Conservation (phyloP, 495 filamentous ascomycete species). For the Apodospora peruviana region DNA sequence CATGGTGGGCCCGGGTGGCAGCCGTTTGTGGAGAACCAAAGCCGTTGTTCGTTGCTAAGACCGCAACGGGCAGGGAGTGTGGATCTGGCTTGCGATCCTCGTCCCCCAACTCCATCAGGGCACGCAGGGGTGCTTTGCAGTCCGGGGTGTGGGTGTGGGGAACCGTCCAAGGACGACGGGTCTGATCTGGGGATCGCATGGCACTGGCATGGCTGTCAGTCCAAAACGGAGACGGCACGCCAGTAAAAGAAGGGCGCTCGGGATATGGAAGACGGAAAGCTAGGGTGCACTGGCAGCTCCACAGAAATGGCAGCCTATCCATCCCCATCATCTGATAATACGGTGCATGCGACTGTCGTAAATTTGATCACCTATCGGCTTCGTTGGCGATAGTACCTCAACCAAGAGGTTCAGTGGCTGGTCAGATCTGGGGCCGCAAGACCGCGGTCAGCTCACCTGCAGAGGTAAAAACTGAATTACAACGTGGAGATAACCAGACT, state of each 20-base stretch:
- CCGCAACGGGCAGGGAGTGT: no score
- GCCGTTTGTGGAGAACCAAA: slow-evolving; percentile 12
- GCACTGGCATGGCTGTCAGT: slow-evolving; percentile 1
- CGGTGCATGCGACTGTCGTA: slow-evolving; percentile 17
- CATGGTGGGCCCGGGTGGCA: slow-evolving; percentile 4
- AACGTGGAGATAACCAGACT: slow-evolving; percentile 1
- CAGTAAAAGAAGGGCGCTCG: not conserved
- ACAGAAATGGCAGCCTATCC: no score
- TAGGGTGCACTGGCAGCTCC: no score
- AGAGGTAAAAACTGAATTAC: not conserved
- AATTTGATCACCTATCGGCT: slow-evolving; percentile 17
- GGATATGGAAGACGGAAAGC: not conserved
- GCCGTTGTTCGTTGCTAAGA: not conserved
- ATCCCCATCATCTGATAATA: no score
- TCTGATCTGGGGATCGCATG: slow-evolving; percentile 3
- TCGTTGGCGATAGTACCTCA: slow-evolving; percentile 10
- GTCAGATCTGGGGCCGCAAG: slow-evolving; percentile 6
- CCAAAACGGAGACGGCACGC: slow-evolving; percentile 1
- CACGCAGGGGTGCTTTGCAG: not conserved
- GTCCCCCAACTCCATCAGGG: no score
- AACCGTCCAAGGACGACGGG: not conserved
- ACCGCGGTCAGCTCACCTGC: not conserved
- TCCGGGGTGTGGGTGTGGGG: no score
- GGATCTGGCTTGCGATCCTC: no score
- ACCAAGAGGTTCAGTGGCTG: not conserved